Percentiles rank a stretch among this genome's conserved stretches.
Conservation (phyloP, 352 stramenopile genomes). For the Pseudoperonospora humuli region DNA sequence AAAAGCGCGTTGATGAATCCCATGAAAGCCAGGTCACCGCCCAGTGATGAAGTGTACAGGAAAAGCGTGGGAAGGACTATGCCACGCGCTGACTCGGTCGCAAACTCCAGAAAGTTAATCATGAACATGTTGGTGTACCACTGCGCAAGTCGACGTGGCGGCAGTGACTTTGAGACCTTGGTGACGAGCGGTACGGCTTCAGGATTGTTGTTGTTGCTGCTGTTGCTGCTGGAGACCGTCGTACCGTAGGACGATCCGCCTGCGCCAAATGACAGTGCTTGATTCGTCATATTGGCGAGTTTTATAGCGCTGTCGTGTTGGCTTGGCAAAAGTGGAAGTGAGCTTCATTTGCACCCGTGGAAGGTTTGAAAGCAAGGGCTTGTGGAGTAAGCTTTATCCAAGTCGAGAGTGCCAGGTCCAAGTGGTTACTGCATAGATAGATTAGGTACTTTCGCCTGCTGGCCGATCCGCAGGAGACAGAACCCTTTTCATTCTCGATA, state of each 20-base stretch:
- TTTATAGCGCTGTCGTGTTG: neutral
- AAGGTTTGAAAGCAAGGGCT: conserved; percentile 1
- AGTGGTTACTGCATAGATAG: neutral
- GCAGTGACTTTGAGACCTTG: conserved; percentile 23
- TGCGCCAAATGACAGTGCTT: conserved; percentile 10
- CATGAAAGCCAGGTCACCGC: conserved; percentile 66
- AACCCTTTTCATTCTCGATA: conserved; percentile 17
- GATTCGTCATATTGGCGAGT: conserved; percentile 9
- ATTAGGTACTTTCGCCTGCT: conserved; percentile 14
- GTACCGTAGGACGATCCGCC: conserved; percentile 9
- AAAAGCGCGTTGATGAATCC: conserved; percentile 66
- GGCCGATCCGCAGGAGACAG: conserved; percentile 9
- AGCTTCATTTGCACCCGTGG: conserved; percentile 4
- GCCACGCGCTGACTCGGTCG: conserved; percentile 59
- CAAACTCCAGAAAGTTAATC: conserved; percentile 78
- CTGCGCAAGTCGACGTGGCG: conserved; percentile 25
- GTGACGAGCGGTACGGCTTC: conserved; percentile 16
- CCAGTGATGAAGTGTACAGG: conserved; percentile 68
- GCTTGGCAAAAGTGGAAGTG: conserved; percentile 12
- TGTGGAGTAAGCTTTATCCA: neutral
- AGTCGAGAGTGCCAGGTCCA: neutral
- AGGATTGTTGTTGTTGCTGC: neutral
- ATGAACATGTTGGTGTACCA: conserved; percentile 74
- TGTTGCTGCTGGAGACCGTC: neutral
- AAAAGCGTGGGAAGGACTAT: conserved; percentile 74